phyloP scores from a whole-genome alignment of 2,329 filamentous ascomycete species.

The Microdochium trichocladiopsis region DNA sequence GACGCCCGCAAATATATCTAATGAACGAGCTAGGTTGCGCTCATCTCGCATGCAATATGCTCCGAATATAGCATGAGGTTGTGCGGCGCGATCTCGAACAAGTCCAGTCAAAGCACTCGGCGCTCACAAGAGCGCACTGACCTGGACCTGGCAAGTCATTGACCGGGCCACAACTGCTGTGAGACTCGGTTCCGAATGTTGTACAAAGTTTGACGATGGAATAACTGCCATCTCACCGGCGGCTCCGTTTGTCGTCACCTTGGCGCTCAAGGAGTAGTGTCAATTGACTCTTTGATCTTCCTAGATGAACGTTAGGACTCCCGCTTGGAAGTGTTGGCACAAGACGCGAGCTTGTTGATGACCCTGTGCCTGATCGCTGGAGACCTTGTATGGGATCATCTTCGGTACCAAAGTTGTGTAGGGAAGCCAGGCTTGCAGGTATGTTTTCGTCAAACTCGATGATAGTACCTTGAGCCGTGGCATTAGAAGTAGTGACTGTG shows the following conservation, averaged over 20 bases:
- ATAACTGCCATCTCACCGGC: constrained; percentile 10
- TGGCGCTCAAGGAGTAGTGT: constrained; percentile 46
- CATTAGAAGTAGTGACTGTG: constrained; percentile 31
- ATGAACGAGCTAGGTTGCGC: too few relatives aligned
- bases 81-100: too few relatives aligned
- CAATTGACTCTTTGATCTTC: constrained; percentile 54
- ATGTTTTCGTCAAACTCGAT: constrained; percentile 28
- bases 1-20: too few relatives aligned
- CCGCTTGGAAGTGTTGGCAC: constrained; percentile 42
- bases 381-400: constrained; percentile 7
- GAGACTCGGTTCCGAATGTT: too few relatives aligned
- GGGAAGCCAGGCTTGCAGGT: constrained; percentile 15
- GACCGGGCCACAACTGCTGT: too few relatives aligned
- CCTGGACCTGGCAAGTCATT: too few relatives aligned
- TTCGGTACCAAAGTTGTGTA: constrained; percentile 5
- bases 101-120: too few relatives aligned
- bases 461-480: constrained; percentile 35
- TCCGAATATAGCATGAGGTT: too few relatives aligned
- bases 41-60: too few relatives aligned
- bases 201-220: neutral
- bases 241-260: constrained; percentile 18
- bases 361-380: constrained; percentile 11
- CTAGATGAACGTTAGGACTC: constrained; percentile 38
- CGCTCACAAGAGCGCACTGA: too few relatives aligned
- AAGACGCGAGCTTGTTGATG: constrained; percentile 27